Base-by-base conservation (phyloP, 306 rosid genomes). In the Spatholobus suberectus region DNA sequence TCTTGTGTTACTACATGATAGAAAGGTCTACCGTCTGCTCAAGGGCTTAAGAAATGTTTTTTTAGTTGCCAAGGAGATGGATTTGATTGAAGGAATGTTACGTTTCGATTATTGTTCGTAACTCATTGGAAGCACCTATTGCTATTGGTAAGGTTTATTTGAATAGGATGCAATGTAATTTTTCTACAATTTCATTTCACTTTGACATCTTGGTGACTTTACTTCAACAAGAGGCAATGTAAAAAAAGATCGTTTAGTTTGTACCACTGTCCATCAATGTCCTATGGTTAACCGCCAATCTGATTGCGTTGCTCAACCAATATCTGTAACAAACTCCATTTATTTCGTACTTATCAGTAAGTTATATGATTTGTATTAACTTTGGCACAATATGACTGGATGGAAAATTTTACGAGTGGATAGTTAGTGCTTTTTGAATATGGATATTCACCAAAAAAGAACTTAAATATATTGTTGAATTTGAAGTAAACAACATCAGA, bases 221-320 rank as follows among this genome's bases (percentile, higher is more conserved):
- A 74, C 85, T 77, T 85, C 26, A 23, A 37, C 52, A 54, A 70
- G 65, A 35, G 71, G 82, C 81, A 82, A 67, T 23, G 20, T 21
- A 62, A 62, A 41, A 38, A 8, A 35, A 73, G n/a, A 70, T 8
- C 3, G 81, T 63, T 68, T 26, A 41, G 58, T 84, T 61, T 66
- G 58, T 79, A 13, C 72, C 71, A 72, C 41, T n/a, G 38, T 76
- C 63, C 70, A 51, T 69, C 85, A 26, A 35, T 85, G 61, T 85
- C 35, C n/a, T 35, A 27, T 44, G 57, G 69, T 29, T 40, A 78
- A 47, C 82, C 59, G 46, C 52, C 76, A 41, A 29, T 83, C 6
- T 77, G 77, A 81, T 77, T 35, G 77, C 67, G 75, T 69, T 75
- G 47, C 76, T 41, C 63, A 69, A 59, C 76, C 57, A 49, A 29